Conservation (phyloP, 768 basidiomycete species). For the Nidularia pulvinata region DNA sequence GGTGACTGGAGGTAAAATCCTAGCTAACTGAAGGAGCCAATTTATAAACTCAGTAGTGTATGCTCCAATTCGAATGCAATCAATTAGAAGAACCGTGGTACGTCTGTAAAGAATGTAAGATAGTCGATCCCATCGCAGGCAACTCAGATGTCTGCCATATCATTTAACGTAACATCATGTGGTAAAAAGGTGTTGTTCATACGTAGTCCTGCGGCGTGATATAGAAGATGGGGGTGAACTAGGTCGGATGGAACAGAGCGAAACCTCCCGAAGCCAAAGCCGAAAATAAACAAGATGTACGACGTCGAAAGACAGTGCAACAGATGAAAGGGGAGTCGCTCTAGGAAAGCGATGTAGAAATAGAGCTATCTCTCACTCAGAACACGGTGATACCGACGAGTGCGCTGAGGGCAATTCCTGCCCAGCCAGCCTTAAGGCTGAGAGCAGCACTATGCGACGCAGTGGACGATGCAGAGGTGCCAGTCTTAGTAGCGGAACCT, state of each 20-base stretch:
- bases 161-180: constrained; percentile 6
- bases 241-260: constrained; percentile 8
- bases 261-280: neutral
- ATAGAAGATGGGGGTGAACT: constrained; percentile 1
- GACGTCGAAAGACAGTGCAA: neutral
- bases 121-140: constrained; percentile 9
- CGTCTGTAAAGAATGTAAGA: constrained; percentile 12
- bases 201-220: neutral
- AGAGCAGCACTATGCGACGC: constrained; percentile 16
- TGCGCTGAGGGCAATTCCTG: constrained; percentile 28
- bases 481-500: constrained; percentile 6
- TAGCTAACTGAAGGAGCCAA: too few species aligned
- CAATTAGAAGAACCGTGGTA: neutral
- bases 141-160: constrained; percentile 2
- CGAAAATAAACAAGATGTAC: neutral
- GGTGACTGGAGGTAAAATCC: too few species aligned
- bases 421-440: constrained; percentile 24
- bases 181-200: neutral
- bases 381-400: constrained; percentile 33
- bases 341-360: constrained; percentile 1
- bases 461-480: constrained; percentile 8
- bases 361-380: constrained; percentile 15
- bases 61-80: too few species aligned
- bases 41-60: too few species aligned
- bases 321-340: neutral